These are phyloP conservation scores for Cardamine resedifolia DNA, from an alignment of 345 rosid species.

Conservation along the genomic window DNA sequence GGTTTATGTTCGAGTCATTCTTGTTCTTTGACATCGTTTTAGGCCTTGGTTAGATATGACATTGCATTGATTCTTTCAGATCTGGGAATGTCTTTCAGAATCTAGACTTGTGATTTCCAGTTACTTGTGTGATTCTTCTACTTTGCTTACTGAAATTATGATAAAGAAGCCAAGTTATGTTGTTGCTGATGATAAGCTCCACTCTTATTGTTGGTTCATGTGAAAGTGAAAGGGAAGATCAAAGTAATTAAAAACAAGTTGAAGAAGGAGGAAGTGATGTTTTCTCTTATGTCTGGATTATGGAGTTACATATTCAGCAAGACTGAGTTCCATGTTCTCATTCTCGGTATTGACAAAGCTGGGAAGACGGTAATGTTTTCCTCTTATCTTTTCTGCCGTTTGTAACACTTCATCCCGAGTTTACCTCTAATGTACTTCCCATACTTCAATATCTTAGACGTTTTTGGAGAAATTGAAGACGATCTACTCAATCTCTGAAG, in stretches of 20 bases:
- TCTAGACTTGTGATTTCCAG: neutral
- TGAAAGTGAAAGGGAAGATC: neutral
- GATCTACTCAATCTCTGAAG: slow-evolving; percentile 69
- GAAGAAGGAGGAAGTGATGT: slow-evolving; percentile 60
- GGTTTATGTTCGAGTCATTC: too few relatives aligned
- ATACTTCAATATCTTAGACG: slow-evolving; percentile 48
- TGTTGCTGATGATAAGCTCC: slow-evolving; percentile 25
- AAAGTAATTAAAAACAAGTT: slow-evolving; percentile 2
- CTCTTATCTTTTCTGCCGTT: neutral
- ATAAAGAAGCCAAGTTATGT: neutral
- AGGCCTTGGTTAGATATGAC: neutral
- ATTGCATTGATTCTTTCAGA: slow-evolving; percentile 26
- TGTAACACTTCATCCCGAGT: neutral
- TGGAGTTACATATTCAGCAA: slow-evolving; percentile 83
- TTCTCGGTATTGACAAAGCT: slow-evolving; percentile 96
- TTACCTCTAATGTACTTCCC: slow-evolving; percentile 1
- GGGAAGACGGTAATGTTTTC: slow-evolving; percentile 79
- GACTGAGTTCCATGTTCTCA: slow-evolving; percentile 90
- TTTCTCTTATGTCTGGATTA: slow-evolving; percentile 93
- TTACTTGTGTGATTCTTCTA: slow-evolving; percentile 9
- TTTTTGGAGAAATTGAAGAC: slow-evolving; percentile 96
- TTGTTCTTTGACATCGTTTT: too few relatives aligned
- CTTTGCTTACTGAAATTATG: neutral
- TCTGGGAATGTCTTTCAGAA: neutral
- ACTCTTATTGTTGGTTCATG: neutral